These are phyloP conservation scores for Acacia concinna DNA, from an alignment of 331 rosid genomes.

Conservation along the genomic window DNA sequence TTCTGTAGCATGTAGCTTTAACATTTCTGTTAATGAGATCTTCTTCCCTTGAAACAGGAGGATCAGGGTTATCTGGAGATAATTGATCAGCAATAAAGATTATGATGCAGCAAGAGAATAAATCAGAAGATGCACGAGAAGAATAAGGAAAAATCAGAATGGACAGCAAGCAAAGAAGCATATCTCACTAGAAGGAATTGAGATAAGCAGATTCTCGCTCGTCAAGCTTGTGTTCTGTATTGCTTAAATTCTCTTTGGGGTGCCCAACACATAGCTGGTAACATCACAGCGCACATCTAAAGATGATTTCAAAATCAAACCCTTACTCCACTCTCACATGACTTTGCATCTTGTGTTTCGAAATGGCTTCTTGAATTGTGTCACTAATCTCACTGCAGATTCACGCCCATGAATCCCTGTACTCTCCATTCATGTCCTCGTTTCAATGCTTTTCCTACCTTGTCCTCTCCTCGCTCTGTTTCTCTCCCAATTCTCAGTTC, in stretches of 20 bases:
- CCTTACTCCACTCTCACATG: neutral
- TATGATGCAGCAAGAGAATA: neutral
- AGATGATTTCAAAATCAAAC: neutral
- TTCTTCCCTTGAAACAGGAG: neutral
- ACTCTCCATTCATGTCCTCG: conserved; percentile 16
- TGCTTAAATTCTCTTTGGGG: neutral
- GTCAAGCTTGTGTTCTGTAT: neutral
- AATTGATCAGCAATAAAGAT: neutral
- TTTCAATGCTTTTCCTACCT: conserved; percentile 9
- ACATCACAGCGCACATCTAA: neutral
- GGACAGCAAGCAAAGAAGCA: neutral
- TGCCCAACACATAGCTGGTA: neutral
- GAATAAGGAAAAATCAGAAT: neutral
- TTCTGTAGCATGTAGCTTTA: neutral
- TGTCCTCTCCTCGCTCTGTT: neutral
- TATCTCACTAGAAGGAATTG: neutral
- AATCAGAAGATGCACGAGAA: neutral
- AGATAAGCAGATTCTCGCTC: neutral
- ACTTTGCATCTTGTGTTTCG: neutral
- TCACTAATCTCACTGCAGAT: neutral
- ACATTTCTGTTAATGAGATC: neutral
- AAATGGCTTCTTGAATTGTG: neutral
- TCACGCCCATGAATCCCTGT: conserved; percentile 1
- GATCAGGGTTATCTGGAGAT: neutral
- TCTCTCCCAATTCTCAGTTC: neutral